Evolutionary conservation across 1,284 basidiomycete genomes (phyloP), one percentile per base, ranked within the genome.

Genomic region (Fistulinella cinereoalba): DNA sequence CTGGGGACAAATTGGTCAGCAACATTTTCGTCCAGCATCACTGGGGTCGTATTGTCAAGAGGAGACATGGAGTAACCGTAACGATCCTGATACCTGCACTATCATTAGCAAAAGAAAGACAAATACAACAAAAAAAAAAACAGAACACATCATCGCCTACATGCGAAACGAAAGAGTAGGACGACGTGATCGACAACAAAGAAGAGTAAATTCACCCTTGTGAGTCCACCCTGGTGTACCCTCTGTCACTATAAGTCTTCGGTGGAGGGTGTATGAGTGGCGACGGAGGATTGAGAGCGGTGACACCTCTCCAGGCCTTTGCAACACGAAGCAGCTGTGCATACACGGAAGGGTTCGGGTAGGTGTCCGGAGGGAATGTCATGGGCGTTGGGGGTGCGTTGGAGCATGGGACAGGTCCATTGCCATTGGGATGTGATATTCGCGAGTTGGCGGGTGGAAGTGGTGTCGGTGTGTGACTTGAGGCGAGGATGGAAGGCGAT

Each of bases 291-390:
- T 68, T 60, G 50, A 86, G 68, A 4, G 85, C 83, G n/a, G 79
- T 79, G 21, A 87, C 67, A 1, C 85, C 85, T 8, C 85, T 70
- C 85, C 85, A 88, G 25, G 75, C 68, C 28, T 75, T 73, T 10
- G 85, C 82, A n/a, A 80, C 75, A 15, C 70, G 66, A n/a, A 74
- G 72, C 1, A 88, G 71, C 31, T 72, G 74, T 25, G 72, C 67
- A n/a, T 81, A 71, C 0, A 77, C 76, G 21, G 76, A 68, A 23
- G 72, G 67, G 44, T 75, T 66, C 3, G 77, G 55, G 21, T 65
- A 65, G 12, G 50, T 45, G 29, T 64, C 66, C 13, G 58, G 46
- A 22, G 65, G 73, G 36, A 86, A 65, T 45, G 79, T 65, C 56
- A 60, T 25, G 2, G 60, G 59, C 3, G 49, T 46, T 15, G 54